These are phyloP conservation scores for Laburnicola sp. DNA, from an alignment of 2,329 filamentous ascomycete species.

Conservation along the genomic window DNA sequence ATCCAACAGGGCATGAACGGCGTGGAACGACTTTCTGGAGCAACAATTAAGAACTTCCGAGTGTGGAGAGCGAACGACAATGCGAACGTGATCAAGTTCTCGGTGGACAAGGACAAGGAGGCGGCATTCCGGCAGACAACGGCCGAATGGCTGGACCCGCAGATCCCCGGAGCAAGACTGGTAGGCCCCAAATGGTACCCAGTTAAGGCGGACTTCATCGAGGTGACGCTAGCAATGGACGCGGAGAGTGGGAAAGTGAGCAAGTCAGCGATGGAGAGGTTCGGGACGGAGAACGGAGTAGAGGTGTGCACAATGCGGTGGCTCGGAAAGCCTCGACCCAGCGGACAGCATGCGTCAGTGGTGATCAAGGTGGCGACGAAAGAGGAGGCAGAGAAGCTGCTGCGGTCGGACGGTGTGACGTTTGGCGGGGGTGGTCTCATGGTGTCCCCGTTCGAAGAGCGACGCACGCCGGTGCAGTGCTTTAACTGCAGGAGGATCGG, in stretches of 20 bases:
- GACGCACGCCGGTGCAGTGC: constrained; percentile 12
- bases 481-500: constrained; percentile 12
- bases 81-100: constrained; percentile 20
- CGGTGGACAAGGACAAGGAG: constrained; percentile 18
- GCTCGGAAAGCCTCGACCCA: constrained; percentile 11
- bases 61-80: constrained; percentile 13
- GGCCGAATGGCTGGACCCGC: constrained; percentile 17
- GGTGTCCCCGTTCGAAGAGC: constrained; percentile 13
- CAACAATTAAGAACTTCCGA: constrained; percentile 11
- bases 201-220: constrained; percentile 18
- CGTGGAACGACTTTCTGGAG: constrained; percentile 11
- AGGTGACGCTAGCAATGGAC: constrained; percentile 17
- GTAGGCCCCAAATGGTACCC: constrained; percentile 17
- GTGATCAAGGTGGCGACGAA: constrained; percentile 17
- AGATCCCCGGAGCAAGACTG: constrained; percentile 15
- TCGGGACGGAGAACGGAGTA: constrained; percentile 13
- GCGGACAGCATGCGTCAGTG: constrained; percentile 13
- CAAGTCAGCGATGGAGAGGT: constrained; percentile 12
- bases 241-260: constrained; percentile 14
- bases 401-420: constrained; percentile 12
- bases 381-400: constrained; percentile 16
- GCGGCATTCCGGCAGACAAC: constrained; percentile 17
- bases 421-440: constrained; percentile 13
- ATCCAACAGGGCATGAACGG: constrained; percentile 15
- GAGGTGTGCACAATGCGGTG: constrained; percentile 13